phyloP scores from a whole-genome alignment of 345 rosid genomes.

The Luvunga scandens region DNA sequence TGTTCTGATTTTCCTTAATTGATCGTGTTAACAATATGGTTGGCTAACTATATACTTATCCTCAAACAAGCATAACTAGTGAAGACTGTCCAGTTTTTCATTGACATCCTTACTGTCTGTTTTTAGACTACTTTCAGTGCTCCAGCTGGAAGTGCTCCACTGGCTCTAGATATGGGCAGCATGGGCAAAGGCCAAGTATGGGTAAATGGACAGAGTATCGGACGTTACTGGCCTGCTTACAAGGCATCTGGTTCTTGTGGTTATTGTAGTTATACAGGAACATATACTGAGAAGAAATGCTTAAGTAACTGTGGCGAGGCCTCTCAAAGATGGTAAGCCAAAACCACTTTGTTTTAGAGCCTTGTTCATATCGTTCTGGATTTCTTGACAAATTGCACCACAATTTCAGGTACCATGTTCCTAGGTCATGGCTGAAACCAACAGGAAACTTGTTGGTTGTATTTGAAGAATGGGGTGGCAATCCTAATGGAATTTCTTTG shows the following conservation, averaged over 20 bases:
- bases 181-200: conserved; percentile 99
- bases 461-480: conserved; percentile 99
- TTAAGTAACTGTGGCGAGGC: conserved; percentile 83
- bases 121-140: conserved; percentile 82
- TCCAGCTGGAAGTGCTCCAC: conserved; percentile 75
- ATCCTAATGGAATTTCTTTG: conserved; percentile 78
- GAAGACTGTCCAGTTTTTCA: neutral
- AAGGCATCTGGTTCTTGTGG: conserved; percentile 75
- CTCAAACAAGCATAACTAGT: neutral
- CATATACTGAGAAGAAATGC: conserved; percentile 76
- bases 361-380: neutral
- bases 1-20: neutral
- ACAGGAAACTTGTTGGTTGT: conserved; percentile 84
- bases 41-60: neutral
- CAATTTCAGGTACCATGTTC: conserved; percentile 78
- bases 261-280: conserved; percentile 67
- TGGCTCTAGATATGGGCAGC: conserved; percentile 89
- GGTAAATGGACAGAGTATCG: conserved; percentile 88
- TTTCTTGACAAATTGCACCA: neutral
- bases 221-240: conserved; percentile 95
- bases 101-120: conserved; percentile 14
- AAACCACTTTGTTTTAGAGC: neutral
- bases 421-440: conserved; percentile 90
- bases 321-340: conserved; percentile 84
- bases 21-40: neutral